Evolutionary conservation across 2,329 filamentous ascomycete genomes (phyloP), one percentile per base, ranked within the genome.

Genomic region (Bipolaris gigantea): DNA sequence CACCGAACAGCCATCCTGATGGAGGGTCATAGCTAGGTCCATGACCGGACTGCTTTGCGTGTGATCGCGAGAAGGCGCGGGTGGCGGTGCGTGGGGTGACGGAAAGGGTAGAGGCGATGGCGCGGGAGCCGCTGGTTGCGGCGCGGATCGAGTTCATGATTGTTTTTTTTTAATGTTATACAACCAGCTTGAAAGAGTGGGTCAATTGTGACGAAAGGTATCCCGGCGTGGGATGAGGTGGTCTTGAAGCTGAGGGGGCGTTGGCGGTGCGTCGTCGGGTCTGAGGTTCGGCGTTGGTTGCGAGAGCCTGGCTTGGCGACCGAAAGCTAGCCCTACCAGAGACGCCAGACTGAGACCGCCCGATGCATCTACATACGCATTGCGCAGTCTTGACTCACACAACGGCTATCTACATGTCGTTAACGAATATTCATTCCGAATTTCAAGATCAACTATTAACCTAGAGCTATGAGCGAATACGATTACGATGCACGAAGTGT

Each of bases 1-100:
- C 84, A 64, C 92, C 92, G 76, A 90, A 97, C 69, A 99, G 85
- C 90, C 92, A 97, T 69, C 94, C 94, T 52, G 81, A 84, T 2
- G 94, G 93, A 43, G 92, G 87, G 65, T 99, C 94, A 78, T 92
- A 99, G 75, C 92, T 89, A 65, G 86, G 83, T 69, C 85, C 89
- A 79, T 89, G 85, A 63, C 65, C 67, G 27, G 55, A 56, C 19
- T 55, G 53, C 41, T 53, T 46, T 45, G 39, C 40, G 36, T 58
- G 48, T 25, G 68, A 61, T 32, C 61, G 55, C 40, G 70, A 69
- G 43, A 73, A 67, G 38, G 58, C 52, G 53, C 63, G 66, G 57
- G 61, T 50, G 23, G 56, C 39, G 41, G 52, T 41, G 46, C 48
- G 47, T 46, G 51, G 47, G 27, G 42, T 42, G 61, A 54, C 47